phyloP scores from a whole-genome alignment of 192 early-diverging fungal species.

The Spizellomyces punctatus region DNA sequence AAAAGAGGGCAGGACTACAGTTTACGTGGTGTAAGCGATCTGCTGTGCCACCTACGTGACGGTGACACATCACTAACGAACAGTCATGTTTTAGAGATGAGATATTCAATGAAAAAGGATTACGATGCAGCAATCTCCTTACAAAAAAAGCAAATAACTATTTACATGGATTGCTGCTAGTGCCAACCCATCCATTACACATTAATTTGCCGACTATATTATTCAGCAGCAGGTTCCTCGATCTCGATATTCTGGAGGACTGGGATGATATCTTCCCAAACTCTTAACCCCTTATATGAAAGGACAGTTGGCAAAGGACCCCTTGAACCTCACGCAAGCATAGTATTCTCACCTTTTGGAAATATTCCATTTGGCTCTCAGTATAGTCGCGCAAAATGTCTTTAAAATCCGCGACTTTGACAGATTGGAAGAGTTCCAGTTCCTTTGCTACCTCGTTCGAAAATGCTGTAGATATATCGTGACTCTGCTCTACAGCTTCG shows the following conservation, averaged over 20 bases:
- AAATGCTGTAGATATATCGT: slow-evolving; percentile 69
- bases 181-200: too few relatives aligned
- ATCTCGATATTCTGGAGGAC: slow-evolving; percentile 63
- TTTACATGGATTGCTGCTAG: too few relatives aligned
- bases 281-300: slow-evolving; percentile 52
- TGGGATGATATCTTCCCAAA: slow-evolving; percentile 88
- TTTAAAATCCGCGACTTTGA: slow-evolving; percentile 84
- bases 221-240: not conserved
- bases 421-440: slow-evolving; percentile 76
- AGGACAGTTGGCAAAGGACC: not conserved
- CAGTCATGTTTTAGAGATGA: too few relatives aligned
- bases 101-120: too few relatives aligned
- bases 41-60: too few relatives aligned
- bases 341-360: slow-evolving; percentile 63
- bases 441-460: slow-evolving; percentile 81
- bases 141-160: too few relatives aligned
- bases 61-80: too few relatives aligned
- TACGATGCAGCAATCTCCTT: too few relatives aligned
- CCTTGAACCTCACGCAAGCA: not conserved
- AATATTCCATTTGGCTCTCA: slow-evolving; percentile 82
- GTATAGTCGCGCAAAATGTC: slow-evolving; percentile 72
- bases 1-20: too few relatives aligned
- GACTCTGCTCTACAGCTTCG: slow-evolving; percentile 77
- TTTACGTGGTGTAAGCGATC: too few relatives aligned
- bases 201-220: too few relatives aligned